phyloP scores from a whole-genome alignment of 129 eudicot species.

The Sambucus nigra region DNA sequence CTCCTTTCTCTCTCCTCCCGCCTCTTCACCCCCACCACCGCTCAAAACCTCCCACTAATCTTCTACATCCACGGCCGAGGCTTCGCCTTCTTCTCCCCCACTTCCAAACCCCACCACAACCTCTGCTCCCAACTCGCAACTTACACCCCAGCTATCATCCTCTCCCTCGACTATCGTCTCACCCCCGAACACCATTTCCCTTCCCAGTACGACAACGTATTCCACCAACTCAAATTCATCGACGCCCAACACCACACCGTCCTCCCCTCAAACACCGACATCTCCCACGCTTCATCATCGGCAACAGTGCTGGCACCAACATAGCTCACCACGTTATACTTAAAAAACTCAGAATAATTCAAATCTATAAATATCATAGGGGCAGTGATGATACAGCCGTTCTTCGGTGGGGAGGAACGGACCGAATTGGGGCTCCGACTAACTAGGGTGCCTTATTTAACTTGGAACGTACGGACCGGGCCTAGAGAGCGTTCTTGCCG shows the following conservation, averaged over 20 bases:
- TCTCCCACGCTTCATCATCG: slow-evolving; percentile 14
- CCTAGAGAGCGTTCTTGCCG: slow-evolving; percentile 16
- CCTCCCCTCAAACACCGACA: slow-evolving; percentile 21
- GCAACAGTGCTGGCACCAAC: slow-evolving; percentile 31
- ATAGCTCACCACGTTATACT: slow-evolving; percentile 18
- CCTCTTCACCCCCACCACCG: background rate
- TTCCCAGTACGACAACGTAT: slow-evolving; percentile 24
- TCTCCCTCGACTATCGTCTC: slow-evolving; percentile 29
- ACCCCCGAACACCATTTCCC: slow-evolving; percentile 27
- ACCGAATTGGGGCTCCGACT: slow-evolving; percentile 7
- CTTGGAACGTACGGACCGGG: slow-evolving; percentile 14
- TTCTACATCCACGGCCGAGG: slow-evolving; percentile 36
- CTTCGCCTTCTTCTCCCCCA: slow-evolving; percentile 13
- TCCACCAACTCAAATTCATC: slow-evolving; percentile 19
- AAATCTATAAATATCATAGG: background rate
- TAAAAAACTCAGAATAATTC: no score
- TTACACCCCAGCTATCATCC: slow-evolving; percentile 18
- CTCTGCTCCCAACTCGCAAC: slow-evolving; percentile 19
- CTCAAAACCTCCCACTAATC: slow-evolving; percentile 17
- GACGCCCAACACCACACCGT: background rate
- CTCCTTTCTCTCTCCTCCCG: slow-evolving; percentile 20
- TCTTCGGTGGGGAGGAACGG: slow-evolving; percentile 21
- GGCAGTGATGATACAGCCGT: slow-evolving; percentile 21
- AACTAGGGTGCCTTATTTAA: slow-evolving; percentile 2
- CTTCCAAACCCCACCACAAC: slow-evolving; percentile 5